These are phyloP conservation scores for Beverwykella pulmonaria DNA, from an alignment of 495 filamentous ascomycete genomes.

Conservation along the genomic window DNA sequence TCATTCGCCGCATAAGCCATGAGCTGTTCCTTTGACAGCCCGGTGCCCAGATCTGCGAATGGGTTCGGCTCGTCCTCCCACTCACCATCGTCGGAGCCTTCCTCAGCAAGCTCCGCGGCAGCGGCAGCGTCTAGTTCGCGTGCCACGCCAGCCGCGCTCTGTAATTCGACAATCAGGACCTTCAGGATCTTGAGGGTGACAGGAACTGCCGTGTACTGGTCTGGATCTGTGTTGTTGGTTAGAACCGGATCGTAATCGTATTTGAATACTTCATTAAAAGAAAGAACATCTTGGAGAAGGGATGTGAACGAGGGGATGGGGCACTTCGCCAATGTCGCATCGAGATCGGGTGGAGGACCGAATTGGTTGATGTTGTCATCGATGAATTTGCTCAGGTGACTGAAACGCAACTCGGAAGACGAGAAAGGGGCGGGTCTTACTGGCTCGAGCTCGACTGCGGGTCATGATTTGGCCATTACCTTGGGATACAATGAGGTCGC, in stretches of 20 bases:
- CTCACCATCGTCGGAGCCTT: conserved; percentile 66
- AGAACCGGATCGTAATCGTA: background rate
- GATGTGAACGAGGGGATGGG: background rate
- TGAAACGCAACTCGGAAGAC: background rate
- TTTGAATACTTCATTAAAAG: background rate
- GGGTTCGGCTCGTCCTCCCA: conserved; percentile 86
- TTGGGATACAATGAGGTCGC: conserved; percentile 86
- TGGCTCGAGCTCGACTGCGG: conserved; percentile 77
- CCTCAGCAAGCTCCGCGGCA: conserved; percentile 44
- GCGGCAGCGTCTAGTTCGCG: conserved; percentile 41
- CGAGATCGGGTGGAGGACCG: background rate
- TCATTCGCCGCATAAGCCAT: conserved; percentile 62
- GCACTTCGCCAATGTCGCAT: background rate
- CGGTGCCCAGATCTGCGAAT: conserved; percentile 64
- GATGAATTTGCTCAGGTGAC: background rate
- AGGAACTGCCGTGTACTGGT: conserved; percentile 84
- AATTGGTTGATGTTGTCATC: background rate
- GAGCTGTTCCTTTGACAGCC: conserved; percentile 55
- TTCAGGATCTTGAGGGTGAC: conserved; percentile 94
- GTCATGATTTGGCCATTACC: conserved; percentile 87
- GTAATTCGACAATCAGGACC: conserved; percentile 87
- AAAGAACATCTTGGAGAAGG: background rate
- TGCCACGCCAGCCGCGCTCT: conserved; percentile 53
- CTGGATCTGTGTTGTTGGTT: conserved; percentile 62
- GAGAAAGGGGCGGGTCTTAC: conserved; percentile 47